phyloP scores from a whole-genome alignment of 768 basidiomycete genomes.

The Lentinula guzmanii region DNA sequence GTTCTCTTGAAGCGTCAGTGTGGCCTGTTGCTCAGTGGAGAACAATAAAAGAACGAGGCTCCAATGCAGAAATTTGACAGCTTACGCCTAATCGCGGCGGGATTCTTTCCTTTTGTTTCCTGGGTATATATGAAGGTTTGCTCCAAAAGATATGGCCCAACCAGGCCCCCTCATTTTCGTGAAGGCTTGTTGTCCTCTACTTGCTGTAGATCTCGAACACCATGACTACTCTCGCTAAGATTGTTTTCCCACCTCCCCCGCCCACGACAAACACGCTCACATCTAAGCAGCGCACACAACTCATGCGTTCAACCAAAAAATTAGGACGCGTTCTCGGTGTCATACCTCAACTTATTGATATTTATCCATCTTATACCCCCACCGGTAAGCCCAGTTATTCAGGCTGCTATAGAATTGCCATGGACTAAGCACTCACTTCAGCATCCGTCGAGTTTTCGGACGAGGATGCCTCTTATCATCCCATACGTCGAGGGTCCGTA shows the following conservation, averaged over 20 bases:
- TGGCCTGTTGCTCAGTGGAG: not conserved
- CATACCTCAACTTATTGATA: constrained; percentile 52
- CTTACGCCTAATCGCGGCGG: not conserved
- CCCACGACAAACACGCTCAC: constrained; percentile 55
- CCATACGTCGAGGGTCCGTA: not conserved
- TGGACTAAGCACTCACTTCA: not conserved
- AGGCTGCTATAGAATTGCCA: constrained; percentile 1
- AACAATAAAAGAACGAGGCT: not conserved
- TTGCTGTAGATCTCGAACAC: not conserved
- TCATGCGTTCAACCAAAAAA: constrained; percentile 54
- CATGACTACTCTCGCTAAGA: constrained; percentile 21
- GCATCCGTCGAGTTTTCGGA: not conserved
- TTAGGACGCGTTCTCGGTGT: constrained; percentile 52
- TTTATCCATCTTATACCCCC: constrained; percentile 10
- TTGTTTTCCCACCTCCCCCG: constrained; percentile 42
- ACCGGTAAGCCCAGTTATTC: constrained; percentile 9
- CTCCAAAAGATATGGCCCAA: not conserved
- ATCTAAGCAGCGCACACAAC: constrained; percentile 43
- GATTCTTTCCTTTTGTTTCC: not conserved
- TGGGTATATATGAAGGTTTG: not conserved
- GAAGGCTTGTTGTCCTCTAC: not conserved
- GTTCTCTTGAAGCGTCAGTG: not conserved
- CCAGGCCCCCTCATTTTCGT: not conserved
- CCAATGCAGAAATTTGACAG: not conserved
- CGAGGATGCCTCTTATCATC: not conserved